These are phyloP conservation scores for Colletotrichum camelliae DNA, from an alignment of 2,329 filamentous ascomycete species.

Conservation along the genomic window DNA sequence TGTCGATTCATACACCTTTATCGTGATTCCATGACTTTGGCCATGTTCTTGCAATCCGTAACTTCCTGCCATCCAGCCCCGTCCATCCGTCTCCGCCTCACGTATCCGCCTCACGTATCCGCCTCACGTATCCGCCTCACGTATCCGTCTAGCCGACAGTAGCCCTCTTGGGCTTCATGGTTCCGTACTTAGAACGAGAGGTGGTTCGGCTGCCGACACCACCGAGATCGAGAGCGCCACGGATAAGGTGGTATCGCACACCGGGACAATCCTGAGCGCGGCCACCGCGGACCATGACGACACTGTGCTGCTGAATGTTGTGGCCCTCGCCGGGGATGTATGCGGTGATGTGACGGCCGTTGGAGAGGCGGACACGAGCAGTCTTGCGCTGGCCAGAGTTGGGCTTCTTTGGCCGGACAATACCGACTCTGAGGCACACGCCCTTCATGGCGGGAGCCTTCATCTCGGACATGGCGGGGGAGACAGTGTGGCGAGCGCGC, in stretches of 20 bases:
- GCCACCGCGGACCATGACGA: conserved; percentile 93
- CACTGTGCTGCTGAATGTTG: conserved; percentile 98
- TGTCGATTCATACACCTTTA: neutral
- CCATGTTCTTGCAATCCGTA: neutral
- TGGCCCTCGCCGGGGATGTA: conserved; percentile 98
- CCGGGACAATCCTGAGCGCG: conserved; percentile 96
- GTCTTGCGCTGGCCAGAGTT: conserved; percentile 98
- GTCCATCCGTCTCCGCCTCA: neutral
- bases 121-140: neutral
- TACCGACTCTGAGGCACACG: conserved; percentile 92
- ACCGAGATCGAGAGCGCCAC: conserved; percentile 91
- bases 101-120: neutral
- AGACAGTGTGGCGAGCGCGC: conserved; percentile 83
- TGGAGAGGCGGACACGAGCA: conserved; percentile 87
- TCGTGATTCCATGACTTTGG: neutral
- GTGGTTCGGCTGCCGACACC: conserved; percentile 86
- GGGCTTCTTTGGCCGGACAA: conserved; percentile 96
- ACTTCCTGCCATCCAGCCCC: neutral
- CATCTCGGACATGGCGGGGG: conserved; percentile 77
- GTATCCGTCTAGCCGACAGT: conserved; percentile 48
- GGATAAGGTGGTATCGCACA: conserved; percentile 93
- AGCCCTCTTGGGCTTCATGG: conserved; percentile 95
- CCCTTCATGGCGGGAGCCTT: conserved; percentile 87
- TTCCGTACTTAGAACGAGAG: conserved; percentile 94
- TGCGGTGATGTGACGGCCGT: conserved; percentile 84